Base-by-base conservation (phyloP, 306 rosid genomes). In the Vigna hirtella region DNA sequence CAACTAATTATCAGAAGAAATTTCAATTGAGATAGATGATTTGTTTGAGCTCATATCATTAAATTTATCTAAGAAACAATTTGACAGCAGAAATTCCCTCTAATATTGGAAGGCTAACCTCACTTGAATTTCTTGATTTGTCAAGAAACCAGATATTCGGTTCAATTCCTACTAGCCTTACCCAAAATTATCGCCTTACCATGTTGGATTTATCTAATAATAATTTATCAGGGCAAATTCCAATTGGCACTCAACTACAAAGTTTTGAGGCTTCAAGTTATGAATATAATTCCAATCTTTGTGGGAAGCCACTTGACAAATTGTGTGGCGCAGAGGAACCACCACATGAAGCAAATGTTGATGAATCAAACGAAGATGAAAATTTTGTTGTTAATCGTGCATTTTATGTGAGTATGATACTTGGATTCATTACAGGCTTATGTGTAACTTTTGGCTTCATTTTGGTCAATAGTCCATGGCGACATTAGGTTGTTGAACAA, bases 51-150 rank as follows among this genome's bases (percentile, higher is more conserved):
- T 71, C 10, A 34, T 49, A 17, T 70, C 67, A 9, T 26, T 77
- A 20, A 77, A 77, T 53, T 53, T 77, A 38, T 77, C 81, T 18
- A 40, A 43, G 68, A 10, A 79, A 71, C 24, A 63, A 53, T 12
- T 43, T 79, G 30, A 36, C 28, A 48, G 56, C 10, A 50, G 10
- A 50, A 50, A 50, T 50, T 16, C 56, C 22, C n/a, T 14, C 52
- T 3, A n/a, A 14, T 4, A 50, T 50, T 50, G 56, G 56, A 17
- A 50, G 6, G n/a, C 3, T 50, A 50, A 6, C 1, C 6, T 50
- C 22, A 1, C 7, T 50, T 7, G 22, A 50, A 7, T 50, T 16
- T 50, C 56, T 50, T 16, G 56, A 50, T 20, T 50, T 50, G 7
- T 50, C 56, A 15, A 50, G 22, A 50, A 50, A 50, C 16, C 56